A percentile compares a stretch with the other conserved stretches of the same genome.
phyloP scores from a whole-genome alignment of 495 filamentous ascomycete genomes.

The Amphirosellinia nigrospora region DNA sequence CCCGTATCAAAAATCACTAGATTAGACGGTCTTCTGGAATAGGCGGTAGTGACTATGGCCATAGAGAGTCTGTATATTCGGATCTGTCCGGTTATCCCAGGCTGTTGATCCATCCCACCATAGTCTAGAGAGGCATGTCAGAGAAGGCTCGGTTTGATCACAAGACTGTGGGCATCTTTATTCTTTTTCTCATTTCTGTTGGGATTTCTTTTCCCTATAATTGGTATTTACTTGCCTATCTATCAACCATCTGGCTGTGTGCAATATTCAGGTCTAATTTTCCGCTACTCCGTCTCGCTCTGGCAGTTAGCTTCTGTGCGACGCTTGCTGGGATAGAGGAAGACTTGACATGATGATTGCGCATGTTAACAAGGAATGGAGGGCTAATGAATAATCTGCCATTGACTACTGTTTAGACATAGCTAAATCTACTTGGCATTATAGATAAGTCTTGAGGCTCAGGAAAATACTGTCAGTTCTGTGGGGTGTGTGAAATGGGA shows the following conservation, averaged over 20 bases:
- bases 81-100: neutral
- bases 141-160: neutral
- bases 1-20: neutral
- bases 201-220: neutral
- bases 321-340: neutral
- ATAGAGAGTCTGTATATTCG: neutral
- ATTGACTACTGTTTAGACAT: neutral
- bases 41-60: neutral
- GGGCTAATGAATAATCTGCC: neutral
- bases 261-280: neutral
- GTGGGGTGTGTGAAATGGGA: neutral
- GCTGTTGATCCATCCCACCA: neutral
- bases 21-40: neutral
- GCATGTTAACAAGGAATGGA: neutral
- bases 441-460: too few species aligned
- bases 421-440: too few species aligned
- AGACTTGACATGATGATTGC: neutral
- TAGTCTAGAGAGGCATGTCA: neutral
- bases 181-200: neutral
- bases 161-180: neutral
- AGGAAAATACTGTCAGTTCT: too few species aligned
- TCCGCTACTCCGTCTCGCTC: neutral
- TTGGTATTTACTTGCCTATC: neutral
- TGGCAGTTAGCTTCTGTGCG: neutral
- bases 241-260: neutral